Evolutionary conservation across 495 filamentous ascomycete species (phyloP).

Genomic region (Penicillium macrosclerotiorum): DNA sequence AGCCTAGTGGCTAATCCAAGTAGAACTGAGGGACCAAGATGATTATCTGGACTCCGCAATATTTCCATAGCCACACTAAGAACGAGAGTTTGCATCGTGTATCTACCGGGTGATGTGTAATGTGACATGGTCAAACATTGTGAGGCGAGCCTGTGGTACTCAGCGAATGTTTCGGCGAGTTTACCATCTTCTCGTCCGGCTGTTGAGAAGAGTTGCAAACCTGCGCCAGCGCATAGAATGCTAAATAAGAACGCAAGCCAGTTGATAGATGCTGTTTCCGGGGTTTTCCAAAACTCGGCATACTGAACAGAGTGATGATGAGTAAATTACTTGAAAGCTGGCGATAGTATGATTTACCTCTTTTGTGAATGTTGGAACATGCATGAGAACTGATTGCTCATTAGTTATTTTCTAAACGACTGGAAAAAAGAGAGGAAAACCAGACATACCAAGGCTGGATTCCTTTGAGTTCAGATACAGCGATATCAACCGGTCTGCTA

Average conservation of each 20-base stretch:
- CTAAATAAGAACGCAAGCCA: constrained; percentile 16
- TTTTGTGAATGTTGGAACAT: constrained; percentile 36
- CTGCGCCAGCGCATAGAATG: constrained; percentile 11
- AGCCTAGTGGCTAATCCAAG: constrained; percentile 23
- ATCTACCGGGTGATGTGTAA: constrained; percentile 23
- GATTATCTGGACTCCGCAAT: constrained; percentile 20
- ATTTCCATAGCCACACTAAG: constrained; percentile 24
- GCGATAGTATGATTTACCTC: constrained; percentile 8
- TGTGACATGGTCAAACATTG: constrained; percentile 25
- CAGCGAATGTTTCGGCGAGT: constrained; percentile 11
- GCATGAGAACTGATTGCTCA: constrained; percentile 29
- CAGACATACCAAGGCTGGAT: constrained; percentile 22
- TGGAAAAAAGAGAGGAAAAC: not conserved
- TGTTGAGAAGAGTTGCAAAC: constrained; percentile 17
- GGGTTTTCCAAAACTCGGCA: constrained; percentile 19
- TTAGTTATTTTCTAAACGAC: not conserved
- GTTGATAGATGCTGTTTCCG: constrained; percentile 11
- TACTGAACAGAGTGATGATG: constrained; percentile 12
- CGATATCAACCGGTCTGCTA: constrained; percentile 33
- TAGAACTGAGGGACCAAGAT: constrained; percentile 20
- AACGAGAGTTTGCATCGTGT: constrained; percentile 29
- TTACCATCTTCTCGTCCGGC: constrained; percentile 14
- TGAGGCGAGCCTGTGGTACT: constrained; percentile 18
- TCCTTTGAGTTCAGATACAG: constrained; percentile 36
- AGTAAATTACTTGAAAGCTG: not conserved